phyloP scores from a whole-genome alignment of 106 monocot genomes.

The Acorus calamus region DNA sequence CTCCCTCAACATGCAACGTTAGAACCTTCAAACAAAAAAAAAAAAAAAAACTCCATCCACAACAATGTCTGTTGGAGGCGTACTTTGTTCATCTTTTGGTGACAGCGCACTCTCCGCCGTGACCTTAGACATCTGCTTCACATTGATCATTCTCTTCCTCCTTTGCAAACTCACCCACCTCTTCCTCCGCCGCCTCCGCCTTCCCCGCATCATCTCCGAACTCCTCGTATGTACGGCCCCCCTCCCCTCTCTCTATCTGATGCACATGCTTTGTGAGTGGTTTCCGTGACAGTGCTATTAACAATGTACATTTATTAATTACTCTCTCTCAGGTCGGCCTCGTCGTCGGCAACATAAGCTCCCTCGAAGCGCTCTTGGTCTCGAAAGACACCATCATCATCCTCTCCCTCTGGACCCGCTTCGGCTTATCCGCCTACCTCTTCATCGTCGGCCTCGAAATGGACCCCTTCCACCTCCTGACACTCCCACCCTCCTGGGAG shows the following conservation, averaged over 20 bases:
- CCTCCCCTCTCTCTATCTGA: no score
- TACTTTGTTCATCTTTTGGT: conserved; percentile 42
- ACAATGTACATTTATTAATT: background rate
- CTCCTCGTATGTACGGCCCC: conserved; percentile 19
- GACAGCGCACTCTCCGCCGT: conserved; percentile 5
- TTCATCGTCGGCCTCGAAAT: conserved; percentile 65
- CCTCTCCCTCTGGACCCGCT: conserved; percentile 4
- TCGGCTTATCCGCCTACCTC: conserved; percentile 33
- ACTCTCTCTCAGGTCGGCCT: conserved; percentile 23
- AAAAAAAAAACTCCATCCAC: conserved; percentile 48
- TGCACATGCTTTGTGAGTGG: no score
- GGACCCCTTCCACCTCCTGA: conserved; percentile 27
- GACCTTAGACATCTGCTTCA: conserved; percentile 15
- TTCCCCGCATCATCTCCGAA: conserved; percentile 48
- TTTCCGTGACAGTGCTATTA: background rate
- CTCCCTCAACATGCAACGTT: no score
- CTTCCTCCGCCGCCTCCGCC: conserved; percentile 41
- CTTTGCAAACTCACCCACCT: conserved; percentile 31
- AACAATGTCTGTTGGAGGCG: conserved; percentile 70
- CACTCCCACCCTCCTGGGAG: conserved; percentile 15
- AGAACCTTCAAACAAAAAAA: no score
- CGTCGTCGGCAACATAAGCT: conserved; percentile 18
- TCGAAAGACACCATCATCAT: conserved; percentile 1
- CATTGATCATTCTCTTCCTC: conserved; percentile 25
- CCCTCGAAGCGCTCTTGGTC: background rate